Conservation (phyloP, 2,329 filamentous ascomycete genomes). For the Aspergillus udagawae region DNA sequence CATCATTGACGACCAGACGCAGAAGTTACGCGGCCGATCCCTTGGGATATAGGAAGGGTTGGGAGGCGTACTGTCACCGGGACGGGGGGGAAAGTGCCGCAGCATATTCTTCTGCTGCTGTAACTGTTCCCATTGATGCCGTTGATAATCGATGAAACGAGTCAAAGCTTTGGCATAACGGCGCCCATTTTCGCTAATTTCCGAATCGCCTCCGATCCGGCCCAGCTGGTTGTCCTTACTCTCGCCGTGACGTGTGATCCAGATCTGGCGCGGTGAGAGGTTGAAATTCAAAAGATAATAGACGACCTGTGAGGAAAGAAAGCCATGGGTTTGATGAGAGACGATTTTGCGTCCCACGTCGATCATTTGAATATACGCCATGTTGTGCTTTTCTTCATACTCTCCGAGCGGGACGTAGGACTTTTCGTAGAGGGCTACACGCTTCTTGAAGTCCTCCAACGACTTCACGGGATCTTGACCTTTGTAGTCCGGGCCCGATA, state of each 20-base stretch:
- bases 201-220: constrained; percentile 86
- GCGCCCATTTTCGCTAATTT: constrained; percentile 74
- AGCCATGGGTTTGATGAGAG: constrained; percentile 84
- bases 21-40: constrained; percentile 77
- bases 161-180: constrained; percentile 76
- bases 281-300: constrained; percentile 98
- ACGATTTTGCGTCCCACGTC: constrained; percentile 94
- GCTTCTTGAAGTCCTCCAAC: constrained; percentile 84
- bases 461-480: constrained; percentile 85
- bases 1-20: constrained; percentile 98
- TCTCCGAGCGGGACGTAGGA: constrained; percentile 87
- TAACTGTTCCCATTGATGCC: constrained; percentile 74
- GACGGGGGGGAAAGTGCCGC: constrained; percentile 80
- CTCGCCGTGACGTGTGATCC: constrained; percentile 95
- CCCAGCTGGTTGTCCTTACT: constrained; percentile 82
- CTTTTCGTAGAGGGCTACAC: constrained; percentile 89
- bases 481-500: constrained; percentile 92
- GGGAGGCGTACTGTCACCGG: constrained; percentile 88
- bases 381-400: constrained; percentile 82
- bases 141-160: constrained; percentile 76
- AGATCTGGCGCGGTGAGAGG: constrained; percentile 89
- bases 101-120: constrained; percentile 74
- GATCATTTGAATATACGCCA: constrained; percentile 97
- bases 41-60: constrained; percentile 69
- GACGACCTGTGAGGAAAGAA: constrained; percentile 85